Evolutionary conservation across 768 basidiomycete species (phyloP), one percentile per base, ranked within the genome.

Genomic region (Phlebiopsis flavidoalba): DNA sequence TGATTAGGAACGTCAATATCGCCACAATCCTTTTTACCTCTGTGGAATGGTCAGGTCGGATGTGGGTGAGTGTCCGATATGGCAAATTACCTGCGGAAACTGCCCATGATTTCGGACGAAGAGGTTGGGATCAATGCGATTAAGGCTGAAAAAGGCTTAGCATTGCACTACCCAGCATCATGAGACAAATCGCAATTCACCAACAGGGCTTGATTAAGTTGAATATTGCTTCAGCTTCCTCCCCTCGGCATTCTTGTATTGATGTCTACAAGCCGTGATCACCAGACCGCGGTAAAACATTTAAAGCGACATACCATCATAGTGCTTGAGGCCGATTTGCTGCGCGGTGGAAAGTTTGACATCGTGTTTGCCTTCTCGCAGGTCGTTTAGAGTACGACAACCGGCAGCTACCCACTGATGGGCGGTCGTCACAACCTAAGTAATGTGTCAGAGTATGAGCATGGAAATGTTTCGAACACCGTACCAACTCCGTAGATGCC

Each of bases 1-100:
- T 93, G 63, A 98, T 86, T 59, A 97, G 71, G 51, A n/a, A 97
- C 85, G 71, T 98, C 95, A 60, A 98, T 91, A 70, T 97, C 95
- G 1, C 95, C 95, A 59, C 91, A 95, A 57, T 86, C 85, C 0
- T 79, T 74, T 70, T 90, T 89, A 5, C 93, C 92, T 60, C 93
- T 91, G 45, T 21, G 26, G 12, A 49, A 19, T n/a, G 31, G 5
- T 49, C 45, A 49, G 36, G 15, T 46, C 60, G n/a, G n/a, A 46
- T 60, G 14, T 19, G 49, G 53, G 57, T 37, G 17, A 53, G 8
- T 3, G 17, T 6, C 6, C 17, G 40, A 43, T 12, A 53, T 10
- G 19, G 63, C 67, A 31, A 3, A 26, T 53, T 64, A 83, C 89
- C 91, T 80, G 66, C 95, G 76, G 71, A 88, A 98, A 64, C 91